Base-by-base conservation (phyloP, 1,284 basidiomycete species). In the Flammula alnicola region DNA sequence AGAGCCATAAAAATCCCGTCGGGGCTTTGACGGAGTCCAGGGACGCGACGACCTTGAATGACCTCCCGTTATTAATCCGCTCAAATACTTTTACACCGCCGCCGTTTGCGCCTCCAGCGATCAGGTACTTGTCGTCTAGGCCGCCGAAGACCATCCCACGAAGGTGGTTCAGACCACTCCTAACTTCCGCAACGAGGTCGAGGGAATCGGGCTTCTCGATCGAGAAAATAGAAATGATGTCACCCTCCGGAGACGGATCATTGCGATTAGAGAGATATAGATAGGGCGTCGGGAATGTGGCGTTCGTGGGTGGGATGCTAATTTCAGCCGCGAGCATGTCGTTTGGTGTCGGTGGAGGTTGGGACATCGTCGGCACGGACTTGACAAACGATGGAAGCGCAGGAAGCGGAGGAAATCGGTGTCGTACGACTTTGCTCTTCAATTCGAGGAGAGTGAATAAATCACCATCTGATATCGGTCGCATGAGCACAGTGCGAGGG, bases 371-470 rank as follows among this genome's bases (percentile, higher is more conserved):
- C 2, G 76, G 54, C n/a, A 68, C 60, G 6, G 70, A 69, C 50
- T 71, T 62, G 57, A 85, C 51, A 49, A 78, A 67, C 44, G 62
- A 61, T 32, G 83, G 69, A 25, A 65, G 54, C 25, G 56, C 61
- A 29, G 79, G 63, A 4, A 74, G 63, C 6, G 74, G 65, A 2
- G 73, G 78, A 55, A 75, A 69, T 22, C 60, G 66, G 65, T 89
- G 83, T 22, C 77, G 78, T 1, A 75, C 69, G 30, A 91, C 57
- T 36, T 75, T 70, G 56, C 73, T 84, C 12, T 73, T 75, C 35
- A 91, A 75, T 64, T 91, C 88, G 12, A 83, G 73, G 1, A 88
- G 56, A 1, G 85, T 82, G 61, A 86, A 91, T 17, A 91, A 52
- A 31, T 76, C 64, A 7, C 75, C 77, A 44, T 76, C 83, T 86